These are phyloP conservation scores for Hibiscus mutabilis DNA, from an alignment of 345 rosid species.

Conservation along the genomic window DNA sequence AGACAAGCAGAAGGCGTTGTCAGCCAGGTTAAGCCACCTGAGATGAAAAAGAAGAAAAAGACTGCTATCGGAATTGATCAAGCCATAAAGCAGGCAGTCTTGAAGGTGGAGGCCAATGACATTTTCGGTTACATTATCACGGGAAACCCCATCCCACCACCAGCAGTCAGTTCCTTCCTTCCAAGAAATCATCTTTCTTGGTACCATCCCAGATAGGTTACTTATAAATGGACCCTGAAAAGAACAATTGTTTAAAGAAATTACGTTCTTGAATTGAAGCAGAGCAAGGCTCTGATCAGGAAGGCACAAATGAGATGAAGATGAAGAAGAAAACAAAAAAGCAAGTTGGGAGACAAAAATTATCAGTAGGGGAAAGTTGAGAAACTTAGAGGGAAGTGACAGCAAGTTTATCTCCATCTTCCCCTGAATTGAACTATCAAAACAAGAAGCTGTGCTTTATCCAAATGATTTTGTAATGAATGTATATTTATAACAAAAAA, in stretches of 20 bases:
- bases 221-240: slow-evolving; percentile 2
- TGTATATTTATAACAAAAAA: no score
- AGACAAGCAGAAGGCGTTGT: no score
- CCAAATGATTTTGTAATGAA: no score
- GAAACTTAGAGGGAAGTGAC: background rate
- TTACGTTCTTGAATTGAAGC: background rate
- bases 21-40: slow-evolving; percentile 21
- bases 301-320: background rate
- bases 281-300: background rate
- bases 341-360: background rate
- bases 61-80: slow-evolving; percentile 7
- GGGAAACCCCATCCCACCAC: slow-evolving; percentile 25
- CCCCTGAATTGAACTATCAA: background rate
- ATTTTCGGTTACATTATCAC: slow-evolving; percentile 11
- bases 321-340: background rate
- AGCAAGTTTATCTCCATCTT: background rate
- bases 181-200: slow-evolving; percentile 7
- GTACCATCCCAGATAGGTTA: no score
- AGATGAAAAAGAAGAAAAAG: slow-evolving; percentile 21
- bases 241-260: background rate
- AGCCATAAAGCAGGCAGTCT: background rate
- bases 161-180: slow-evolving; percentile 22
- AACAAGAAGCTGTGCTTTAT: no score
- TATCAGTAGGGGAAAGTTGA: background rate
- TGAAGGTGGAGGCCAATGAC: slow-evolving; percentile 19